Base-by-base conservation (phyloP, 1,139 yeast genomes). In the Yamadazyma trypodendri region DNA sequence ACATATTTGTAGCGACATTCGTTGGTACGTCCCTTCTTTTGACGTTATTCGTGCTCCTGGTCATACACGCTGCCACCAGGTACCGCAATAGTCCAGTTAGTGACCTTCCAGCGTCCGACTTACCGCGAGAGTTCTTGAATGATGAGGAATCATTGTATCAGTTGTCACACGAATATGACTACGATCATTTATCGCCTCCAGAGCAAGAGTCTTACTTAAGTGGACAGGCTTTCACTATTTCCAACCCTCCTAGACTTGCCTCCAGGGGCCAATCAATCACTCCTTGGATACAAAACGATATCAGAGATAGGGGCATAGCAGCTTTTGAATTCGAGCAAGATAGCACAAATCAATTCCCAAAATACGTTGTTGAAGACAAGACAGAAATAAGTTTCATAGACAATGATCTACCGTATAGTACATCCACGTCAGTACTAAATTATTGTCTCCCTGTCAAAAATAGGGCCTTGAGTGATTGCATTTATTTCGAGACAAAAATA, bases 401-500 rank as follows among this genome's bases (percentile, higher is more conserved):
- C 37, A 69, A 70, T 45, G 72, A 66, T 43, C 41, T 56, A 10
- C 71, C 75, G 2, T 70, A 68, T 49, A 61, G 70, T 6, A 68
- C 73, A 0, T 72, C 83, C 1, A 69, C 75, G 0, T 54, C 73
- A 9, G 58, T 74, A 2, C 60, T 84, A 46, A 84, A 84, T 53
- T 70, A 72, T 45, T 82, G 89, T 10, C 58, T 84, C 30, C 94
- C 94, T 0, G 69, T 71, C 3, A 67, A 66, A 41, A 77, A 78
- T 44, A 64, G 84, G 42, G 36, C 55, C 6, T 68, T 67, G 44
- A 81, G 83, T 22, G 85, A 78, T 46, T 70, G 83, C 0, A 75
- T 82, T 3, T 84, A 84, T 54, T 84, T 83, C 52, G 94, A 84
- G 55, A 76, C 79, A 3, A 84, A 84, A 51, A 61, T 84, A 1